Base-by-base conservation (phyloP, 2,329 filamentous ascomycete genomes). In the Cladophialophora carrionii region DNA sequence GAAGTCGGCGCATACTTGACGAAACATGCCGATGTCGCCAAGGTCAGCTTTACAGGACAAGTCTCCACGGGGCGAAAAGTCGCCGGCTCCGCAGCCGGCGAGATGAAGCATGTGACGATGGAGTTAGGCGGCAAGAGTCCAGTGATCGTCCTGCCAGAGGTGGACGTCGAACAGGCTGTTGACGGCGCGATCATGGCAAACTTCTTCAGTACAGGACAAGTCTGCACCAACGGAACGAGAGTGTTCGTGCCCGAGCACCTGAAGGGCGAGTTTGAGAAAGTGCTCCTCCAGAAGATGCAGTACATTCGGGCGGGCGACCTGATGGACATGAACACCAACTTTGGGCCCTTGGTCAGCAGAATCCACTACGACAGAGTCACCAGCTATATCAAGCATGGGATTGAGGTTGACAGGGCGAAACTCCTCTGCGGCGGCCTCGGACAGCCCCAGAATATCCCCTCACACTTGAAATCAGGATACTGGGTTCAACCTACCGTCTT, bases 131-230 rank as follows among this genome's bases (percentile, higher is more conserved):
- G 92, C 57, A 96, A 96, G 80, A 92, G 88, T 66, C 90, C 92
- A 0, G 82, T 92, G 49, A 81, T 96, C 57, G 83, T 96, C 54
- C 85, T 96, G 0, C 90, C 90, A 0, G 92, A 96, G 73, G 90
- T 90, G 17, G 86, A 91, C 58, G 77, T 94, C 22, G 88, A 91
- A 53, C 86, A 87, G 72, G 92, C 92, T n/a, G 92, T 91, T 37
- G 89, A 96, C 73, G 90, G 91, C 32, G 92, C 91, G 68, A 93
- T 96, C 89, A 91, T 96, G 83, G 92, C 92, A 72, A 96, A 96
- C 78, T 96, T 96, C 80, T 96, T 90, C 82, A 92, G 89, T 70
- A 90, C 90, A 0, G 92, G 92, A 32, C 92, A 96, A 78, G 92
- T 96, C 57, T 96, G 92, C 83, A 96, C 92, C 57, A 96, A 96